Base-by-base conservation (phyloP, 2,329 filamentous ascomycete genomes). In the Alternaria infectoria region DNA sequence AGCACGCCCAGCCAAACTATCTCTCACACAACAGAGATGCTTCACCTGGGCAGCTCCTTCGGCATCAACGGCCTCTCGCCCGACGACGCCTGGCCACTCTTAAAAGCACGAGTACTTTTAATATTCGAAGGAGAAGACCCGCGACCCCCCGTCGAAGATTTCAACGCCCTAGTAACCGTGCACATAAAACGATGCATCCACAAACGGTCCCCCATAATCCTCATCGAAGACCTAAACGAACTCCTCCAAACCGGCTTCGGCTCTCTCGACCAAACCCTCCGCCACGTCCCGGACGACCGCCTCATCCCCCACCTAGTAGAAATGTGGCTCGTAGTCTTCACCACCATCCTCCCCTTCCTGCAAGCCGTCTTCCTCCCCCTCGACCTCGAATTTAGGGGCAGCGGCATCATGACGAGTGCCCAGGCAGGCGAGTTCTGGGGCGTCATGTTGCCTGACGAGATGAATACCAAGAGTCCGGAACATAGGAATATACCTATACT, bases 281-380 rank as follows among this genome's bases (percentile, higher is more conserved):
- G 90, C 54, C 88, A 88, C 49, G 89, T 93, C 1, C 86, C 93
- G 0, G 95, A 98, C 74, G 94, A 97, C 64, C 88, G 91, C 32
- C 87, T 98, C n/a, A 93, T 98, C 21, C 92, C 93, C 0, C 89
- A 93, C 59, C 85, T 99, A 1, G 95, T 97, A 3, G 93, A 97
- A 76, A 89, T 97, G 75, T 99, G 96, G 96, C 88, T 96, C 62
- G 90, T 96, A 50, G 94, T 96, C 0, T 97, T 97, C 74, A 95
- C 93, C 3, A 91, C 88, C 7, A 92, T 98, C 40, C 82, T 98
- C 6, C 96, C 96, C 0, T 98, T 97, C 75, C 90, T 99, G 72
- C 95, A 98, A 82, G 93, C 95, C 1, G 94, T 97, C 1, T 97
- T 99, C 76, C 83, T 99, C 2, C 96, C 94, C 0, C 83, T 99